Conservation (phyloP, 2,329 filamentous ascomycete genomes). For the Cadophora malorum region DNA sequence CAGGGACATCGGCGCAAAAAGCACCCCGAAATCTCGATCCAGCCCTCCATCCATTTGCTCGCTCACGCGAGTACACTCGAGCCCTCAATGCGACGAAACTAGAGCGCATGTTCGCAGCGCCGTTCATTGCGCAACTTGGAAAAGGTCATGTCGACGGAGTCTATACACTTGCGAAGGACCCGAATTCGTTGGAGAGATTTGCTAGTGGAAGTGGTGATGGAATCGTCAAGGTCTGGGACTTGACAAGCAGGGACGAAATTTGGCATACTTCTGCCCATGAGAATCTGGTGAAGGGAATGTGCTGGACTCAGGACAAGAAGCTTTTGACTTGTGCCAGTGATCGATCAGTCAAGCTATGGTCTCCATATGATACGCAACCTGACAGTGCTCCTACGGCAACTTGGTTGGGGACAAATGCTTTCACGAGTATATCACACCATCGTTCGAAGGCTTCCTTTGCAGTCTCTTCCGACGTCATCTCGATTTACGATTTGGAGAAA, state of each 20-base stretch:
- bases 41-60: slow-evolving; percentile 75
- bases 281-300: slow-evolving; percentile 89
- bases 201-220: slow-evolving; percentile 91
- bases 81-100: slow-evolving; percentile 87
- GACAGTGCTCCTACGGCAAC: slow-evolving; percentile 78
- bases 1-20: slow-evolving; percentile 69
- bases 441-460: slow-evolving; percentile 81
- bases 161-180: slow-evolving; percentile 82
- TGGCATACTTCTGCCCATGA: slow-evolving; percentile 87
- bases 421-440: slow-evolving; percentile 85
- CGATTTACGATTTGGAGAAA: slow-evolving; percentile 86
- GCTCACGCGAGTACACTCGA: slow-evolving; percentile 83
- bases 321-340: slow-evolving; percentile 88
- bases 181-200: slow-evolving; percentile 73
- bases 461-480: slow-evolving; percentile 76
- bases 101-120: slow-evolving; percentile 88
- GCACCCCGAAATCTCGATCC: slow-evolving; percentile 79
- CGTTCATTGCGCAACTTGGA: slow-evolving; percentile 86
- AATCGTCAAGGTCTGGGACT: slow-evolving; percentile 91
- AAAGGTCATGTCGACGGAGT: slow-evolving; percentile 72
- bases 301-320: slow-evolving; percentile 86
- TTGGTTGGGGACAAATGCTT: slow-evolving; percentile 83
- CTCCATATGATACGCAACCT: slow-evolving; percentile 78
- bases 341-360: slow-evolving; percentile 86
- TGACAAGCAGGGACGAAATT: slow-evolving; percentile 73